Conservation (phyloP, 2,329 filamentous ascomycete species). For the Lomentospora prolificans region DNA sequence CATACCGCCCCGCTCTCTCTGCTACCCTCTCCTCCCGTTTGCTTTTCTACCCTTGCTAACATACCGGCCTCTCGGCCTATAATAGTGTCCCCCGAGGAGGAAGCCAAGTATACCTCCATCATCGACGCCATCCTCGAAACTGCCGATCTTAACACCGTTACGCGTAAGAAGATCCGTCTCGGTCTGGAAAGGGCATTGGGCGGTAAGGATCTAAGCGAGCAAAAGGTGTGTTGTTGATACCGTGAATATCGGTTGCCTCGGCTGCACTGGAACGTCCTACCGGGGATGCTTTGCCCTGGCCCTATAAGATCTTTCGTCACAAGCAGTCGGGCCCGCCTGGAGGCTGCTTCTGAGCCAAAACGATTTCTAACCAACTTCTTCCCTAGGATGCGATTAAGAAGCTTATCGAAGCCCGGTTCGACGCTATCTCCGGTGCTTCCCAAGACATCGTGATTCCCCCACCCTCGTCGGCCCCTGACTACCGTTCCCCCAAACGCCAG, state of each 20-base stretch:
- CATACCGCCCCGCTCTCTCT: not conserved
- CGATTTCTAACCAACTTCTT: not conserved
- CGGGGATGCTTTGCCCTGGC: no score
- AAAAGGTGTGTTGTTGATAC: constrained; percentile 46
- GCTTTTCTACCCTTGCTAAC: not conserved
- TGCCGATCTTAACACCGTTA: constrained; percentile 52
- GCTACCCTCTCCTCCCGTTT: not conserved
- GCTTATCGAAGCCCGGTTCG: constrained; percentile 66
- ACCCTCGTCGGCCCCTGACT: constrained; percentile 20
- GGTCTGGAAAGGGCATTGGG: constrained; percentile 44
- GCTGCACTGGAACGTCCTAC: no score
- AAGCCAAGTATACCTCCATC: constrained; percentile 42
- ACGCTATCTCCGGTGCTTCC: constrained; percentile 47
- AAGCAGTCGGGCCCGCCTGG: no score
- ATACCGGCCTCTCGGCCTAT: not conserved
- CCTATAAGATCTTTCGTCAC: not conserved
- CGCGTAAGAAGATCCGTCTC: constrained; percentile 51
- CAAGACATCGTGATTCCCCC: constrained; percentile 36
- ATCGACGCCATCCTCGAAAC: constrained; percentile 50
- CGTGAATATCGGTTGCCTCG: no score
- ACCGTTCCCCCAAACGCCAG: constrained; percentile 24
- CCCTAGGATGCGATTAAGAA: constrained; percentile 57
- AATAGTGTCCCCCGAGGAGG: constrained; percentile 40
- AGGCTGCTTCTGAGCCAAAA: no score
- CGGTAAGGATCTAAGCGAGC: constrained; percentile 46